Evolutionary conservation across 2,329 filamentous ascomycete genomes (phyloP), one percentile per base, ranked within the genome.

Genomic region (Fusarium drepaniforme): DNA sequence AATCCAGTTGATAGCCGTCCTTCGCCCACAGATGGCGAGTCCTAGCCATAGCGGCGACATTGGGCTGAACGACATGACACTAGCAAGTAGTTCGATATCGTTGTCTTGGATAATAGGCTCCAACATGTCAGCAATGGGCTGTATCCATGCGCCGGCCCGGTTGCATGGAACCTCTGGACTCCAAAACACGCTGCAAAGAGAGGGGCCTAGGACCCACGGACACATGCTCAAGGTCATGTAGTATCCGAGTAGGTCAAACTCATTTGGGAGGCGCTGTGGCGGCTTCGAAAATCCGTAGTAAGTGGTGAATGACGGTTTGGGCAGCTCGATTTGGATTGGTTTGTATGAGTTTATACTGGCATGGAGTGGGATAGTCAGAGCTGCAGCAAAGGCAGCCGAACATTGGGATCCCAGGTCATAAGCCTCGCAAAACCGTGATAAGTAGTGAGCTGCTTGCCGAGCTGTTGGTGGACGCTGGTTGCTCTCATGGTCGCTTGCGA

Each of bases 101-200:
- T 68, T 51, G n/a, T 51, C 9, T 11, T 42, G 4, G 57, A 70
- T 67, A 13, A 42, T 38, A 3, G 67, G 63, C 56, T 59, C 6
- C 12, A 70, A n/a, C 4, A 30, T 28, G 13, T n/a, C 46, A 9
- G 37, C 25, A 37, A 67, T 70, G 23, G 67, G 67, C 13, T 21
- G 21, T 11, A 59, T 18, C 67, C 63, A 66, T 40, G 67, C 57
- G 53, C 67, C 56, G 9, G 16, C 57, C 1, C n/a, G 33, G 25
- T 62, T 70, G n/a, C 67, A 63, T 57, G 64, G 57, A 12, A 66
- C 38, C 37, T 51, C 16, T 42, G 37, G 67, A 40, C 44, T 30
- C 67, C 63, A 70, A n/a, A 70, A 70, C 1, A 66, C 49, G 15
- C 63, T 67, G 30, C 64, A 70, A n/a, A 70, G 57, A 15, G 63